Conservation (phyloP, 75 land plant genomes). For the Picea glauca region DNA sequence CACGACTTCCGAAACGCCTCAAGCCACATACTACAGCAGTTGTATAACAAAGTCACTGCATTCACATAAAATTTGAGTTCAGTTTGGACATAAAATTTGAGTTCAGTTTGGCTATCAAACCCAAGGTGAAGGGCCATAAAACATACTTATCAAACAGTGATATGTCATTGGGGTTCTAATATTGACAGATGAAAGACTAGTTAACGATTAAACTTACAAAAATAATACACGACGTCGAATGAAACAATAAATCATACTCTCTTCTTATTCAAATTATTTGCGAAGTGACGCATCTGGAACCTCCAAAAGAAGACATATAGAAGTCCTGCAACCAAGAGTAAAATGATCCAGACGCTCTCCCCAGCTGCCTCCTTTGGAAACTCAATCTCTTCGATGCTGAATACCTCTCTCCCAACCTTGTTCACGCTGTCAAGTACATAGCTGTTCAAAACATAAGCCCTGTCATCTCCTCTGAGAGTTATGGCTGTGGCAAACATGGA, state of each 20-base stretch:
- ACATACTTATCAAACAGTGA: neutral
- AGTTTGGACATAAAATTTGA: no score
- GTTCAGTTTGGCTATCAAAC: neutral
- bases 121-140: neutral
- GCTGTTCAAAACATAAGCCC: conserved; percentile 58
- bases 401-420: conserved; percentile 29
- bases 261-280: conserved; percentile 51
- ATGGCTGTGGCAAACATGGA: conserved; percentile 35
- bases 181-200: no score
- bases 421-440: conserved; percentile 17
- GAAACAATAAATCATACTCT: conserved; percentile 15
- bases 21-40: no score
- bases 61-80: no score
- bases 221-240: no score
- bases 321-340: conserved; percentile 60
- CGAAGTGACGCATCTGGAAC: conserved; percentile 68
- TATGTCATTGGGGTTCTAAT: no score
- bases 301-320: conserved; percentile 64
- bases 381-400: conserved; percentile 55
- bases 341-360: conserved; percentile 49
- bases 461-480: conserved; percentile 43
- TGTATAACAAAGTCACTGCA: no score
- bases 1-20: no score
- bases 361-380: conserved; percentile 40
- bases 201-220: no score